These are phyloP conservation scores for Microstegium vimineum DNA, from an alignment of 176 grass and related monocot genomes.

Conservation along the genomic window DNA sequence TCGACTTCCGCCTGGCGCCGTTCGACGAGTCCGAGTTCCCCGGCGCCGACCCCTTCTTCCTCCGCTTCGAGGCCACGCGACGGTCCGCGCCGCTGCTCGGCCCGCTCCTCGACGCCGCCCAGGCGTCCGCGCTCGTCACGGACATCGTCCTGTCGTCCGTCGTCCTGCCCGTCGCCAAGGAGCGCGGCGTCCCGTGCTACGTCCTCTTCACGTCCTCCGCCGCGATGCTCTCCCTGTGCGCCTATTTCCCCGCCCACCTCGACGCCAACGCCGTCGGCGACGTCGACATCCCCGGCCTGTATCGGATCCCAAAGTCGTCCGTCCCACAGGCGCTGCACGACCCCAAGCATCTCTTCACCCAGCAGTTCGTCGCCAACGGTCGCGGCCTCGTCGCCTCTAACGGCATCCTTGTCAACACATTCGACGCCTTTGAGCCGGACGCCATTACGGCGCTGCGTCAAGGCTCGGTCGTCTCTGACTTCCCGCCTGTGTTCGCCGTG, in stretches of 20 bases:
- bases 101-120: conserved; percentile 28
- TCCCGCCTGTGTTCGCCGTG: conserved; percentile 44
- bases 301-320: conserved; percentile 24
- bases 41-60: conserved; percentile 60
- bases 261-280: conserved; percentile 31
- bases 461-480: background rate
- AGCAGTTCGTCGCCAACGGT: conserved; percentile 56
- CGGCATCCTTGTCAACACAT: conserved; percentile 58
- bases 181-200: conserved; percentile 45
- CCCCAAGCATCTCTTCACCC: conserved; percentile 62
- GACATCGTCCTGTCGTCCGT: conserved; percentile 46
- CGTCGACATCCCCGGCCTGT: conserved; percentile 47
- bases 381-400: conserved; percentile 4
- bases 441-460: conserved; percentile 28
- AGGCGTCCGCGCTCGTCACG: conserved; percentile 39
- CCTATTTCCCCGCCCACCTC: conserved; percentile 45
- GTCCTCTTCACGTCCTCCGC: conserved; percentile 63
- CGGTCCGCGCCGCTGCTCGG: conserved; percentile 49
- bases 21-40: conserved; percentile 46
- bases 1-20: conserved; percentile 44
- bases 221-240: conserved; percentile 55
- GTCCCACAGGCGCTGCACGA: conserved; percentile 50
- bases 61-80: conserved; percentile 55
- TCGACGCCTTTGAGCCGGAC: conserved; percentile 44
- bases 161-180: conserved; percentile 30